Evolutionary conservation across 2,329 filamentous ascomycete species (phyloP).

Genomic region (Rhinocladiella mackenziei): DNA sequence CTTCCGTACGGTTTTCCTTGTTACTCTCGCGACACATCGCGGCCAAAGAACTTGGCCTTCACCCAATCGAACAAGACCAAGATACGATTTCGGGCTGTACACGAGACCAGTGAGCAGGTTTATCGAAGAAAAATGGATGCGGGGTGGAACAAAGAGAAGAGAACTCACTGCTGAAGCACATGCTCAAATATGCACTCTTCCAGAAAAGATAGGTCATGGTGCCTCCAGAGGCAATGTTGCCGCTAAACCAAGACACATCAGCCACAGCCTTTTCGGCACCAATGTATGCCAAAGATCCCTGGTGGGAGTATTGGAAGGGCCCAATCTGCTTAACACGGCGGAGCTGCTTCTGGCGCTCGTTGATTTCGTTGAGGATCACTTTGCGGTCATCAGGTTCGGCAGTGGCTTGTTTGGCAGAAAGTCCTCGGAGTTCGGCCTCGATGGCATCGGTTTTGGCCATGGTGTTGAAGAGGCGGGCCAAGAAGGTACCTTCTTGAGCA

Average conservation of each 20-base stretch:
- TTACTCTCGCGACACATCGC: constrained; percentile 66
- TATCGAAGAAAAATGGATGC: constrained; percentile 18
- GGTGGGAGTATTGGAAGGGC: constrained; percentile 97
- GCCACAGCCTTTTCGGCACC: constrained; percentile 96
- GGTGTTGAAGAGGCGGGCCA: constrained; percentile 95
- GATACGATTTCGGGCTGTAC: constrained; percentile 80
- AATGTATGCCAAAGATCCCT: constrained; percentile 95
- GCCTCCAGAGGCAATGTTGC: constrained; percentile 90
- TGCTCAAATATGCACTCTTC: constrained; percentile 95
- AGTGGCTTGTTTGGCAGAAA: constrained; percentile 63
- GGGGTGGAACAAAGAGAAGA: constrained; percentile 3
- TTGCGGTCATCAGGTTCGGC: constrained; percentile 61
- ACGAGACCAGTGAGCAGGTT: constrained; percentile 15
- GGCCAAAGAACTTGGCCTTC: constrained; percentile 94
- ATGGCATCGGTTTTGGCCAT: constrained; percentile 92
- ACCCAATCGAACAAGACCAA: constrained; percentile 92
- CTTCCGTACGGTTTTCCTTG: constrained; percentile 8
- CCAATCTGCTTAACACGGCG: constrained; percentile 89
- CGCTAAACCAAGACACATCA: constrained; percentile 94
- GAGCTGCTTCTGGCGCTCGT: constrained; percentile 78
- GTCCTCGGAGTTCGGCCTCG: constrained; percentile 67
- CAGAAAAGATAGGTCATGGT: constrained; percentile 97
- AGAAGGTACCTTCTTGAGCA: constrained; percentile 89
- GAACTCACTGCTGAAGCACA: constrained; percentile 98
- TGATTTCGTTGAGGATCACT: constrained; percentile 67